Evolutionary conservation across 257 asterid genomes (phyloP).

Genomic region (Solanum paucissectum): DNA sequence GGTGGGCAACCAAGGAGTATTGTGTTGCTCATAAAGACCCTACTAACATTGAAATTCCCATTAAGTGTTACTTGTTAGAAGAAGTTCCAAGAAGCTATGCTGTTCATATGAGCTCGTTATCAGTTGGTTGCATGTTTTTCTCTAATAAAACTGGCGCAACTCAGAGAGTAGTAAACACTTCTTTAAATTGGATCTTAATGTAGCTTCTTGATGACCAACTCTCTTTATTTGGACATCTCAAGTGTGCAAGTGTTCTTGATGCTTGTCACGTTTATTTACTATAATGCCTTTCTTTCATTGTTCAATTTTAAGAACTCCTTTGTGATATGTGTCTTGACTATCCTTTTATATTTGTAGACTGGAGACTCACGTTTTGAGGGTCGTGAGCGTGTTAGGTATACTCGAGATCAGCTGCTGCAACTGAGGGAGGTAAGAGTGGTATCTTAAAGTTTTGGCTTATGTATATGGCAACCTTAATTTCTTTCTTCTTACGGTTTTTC

Average conservation of each 20-base stretch:
- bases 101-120: background rate
- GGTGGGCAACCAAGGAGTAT: slow-evolving; percentile 49
- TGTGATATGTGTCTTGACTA: background rate
- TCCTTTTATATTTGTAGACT: slow-evolving; percentile 25
- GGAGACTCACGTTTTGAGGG: slow-evolving; percentile 78
- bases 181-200: background rate
- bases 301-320: background rate
- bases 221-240: background rate
- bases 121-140: background rate
- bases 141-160: background rate
- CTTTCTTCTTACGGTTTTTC: background rate
- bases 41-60: slow-evolving; percentile 19
- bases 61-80: background rate
- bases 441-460: background rate
- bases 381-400: slow-evolving; percentile 52
- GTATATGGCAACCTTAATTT: background rate
- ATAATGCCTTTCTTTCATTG: background rate
- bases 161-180: background rate
- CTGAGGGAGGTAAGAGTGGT: slow-evolving; percentile 59
- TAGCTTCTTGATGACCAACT: background rate
- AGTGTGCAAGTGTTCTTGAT: background rate
- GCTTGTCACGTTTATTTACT: background rate
- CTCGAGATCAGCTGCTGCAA: slow-evolving; percentile 67
- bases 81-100: background rate
- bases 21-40: slow-evolving; percentile 50